Evolutionary conservation across 2,329 filamentous ascomycete species (phyloP).

Genomic region (Raffaelea deltoideospora): DNA sequence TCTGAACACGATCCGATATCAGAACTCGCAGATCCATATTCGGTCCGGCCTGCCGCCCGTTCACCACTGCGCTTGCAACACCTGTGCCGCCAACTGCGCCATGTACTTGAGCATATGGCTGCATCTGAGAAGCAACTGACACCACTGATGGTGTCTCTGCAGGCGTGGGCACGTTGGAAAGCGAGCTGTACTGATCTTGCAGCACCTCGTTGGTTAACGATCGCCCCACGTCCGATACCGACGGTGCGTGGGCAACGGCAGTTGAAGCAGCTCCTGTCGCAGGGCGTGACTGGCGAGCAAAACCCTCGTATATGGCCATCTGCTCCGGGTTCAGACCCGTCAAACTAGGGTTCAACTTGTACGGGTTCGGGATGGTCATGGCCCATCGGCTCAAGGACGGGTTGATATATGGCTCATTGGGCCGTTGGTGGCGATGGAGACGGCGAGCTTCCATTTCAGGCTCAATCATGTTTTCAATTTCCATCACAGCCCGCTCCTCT

Average conservation of each 20-base stretch:
- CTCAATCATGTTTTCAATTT: conserved; percentile 90
- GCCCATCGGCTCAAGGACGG: conserved; percentile 77
- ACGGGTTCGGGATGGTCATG: conserved; percentile 85
- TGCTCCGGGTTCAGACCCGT: conserved; percentile 77
- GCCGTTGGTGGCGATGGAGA: conserved; percentile 57
- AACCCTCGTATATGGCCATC: conserved; percentile 92
- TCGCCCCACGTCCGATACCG: conserved; percentile 44
- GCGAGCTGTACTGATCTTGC: conserved; percentile 42
- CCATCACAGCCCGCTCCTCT: conserved; percentile 79
- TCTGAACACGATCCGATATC: conserved; percentile 39
- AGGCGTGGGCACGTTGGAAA: conserved; percentile 43
- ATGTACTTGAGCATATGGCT: conserved; percentile 40
- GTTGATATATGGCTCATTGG: conserved; percentile 75
- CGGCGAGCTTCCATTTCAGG: conserved; percentile 63
- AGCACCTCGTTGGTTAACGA: conserved; percentile 49
- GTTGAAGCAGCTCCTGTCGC: conserved; percentile 15
- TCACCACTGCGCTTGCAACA: conserved; percentile 20
- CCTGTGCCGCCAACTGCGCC: conserved; percentile 13
- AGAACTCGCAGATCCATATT: conserved; percentile 32
- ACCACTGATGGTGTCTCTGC: conserved; percentile 43
- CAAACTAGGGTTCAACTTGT: conserved; percentile 58
- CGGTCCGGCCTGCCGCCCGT: conserved; percentile 32
- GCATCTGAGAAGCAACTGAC: conserved; percentile 36
- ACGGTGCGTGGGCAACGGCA: conserved; percentile 39
- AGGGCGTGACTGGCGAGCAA: conserved; percentile 64